phyloP scores from a whole-genome alignment of 208 protist genomes.

The Trypanosoma scelopori region DNA sequence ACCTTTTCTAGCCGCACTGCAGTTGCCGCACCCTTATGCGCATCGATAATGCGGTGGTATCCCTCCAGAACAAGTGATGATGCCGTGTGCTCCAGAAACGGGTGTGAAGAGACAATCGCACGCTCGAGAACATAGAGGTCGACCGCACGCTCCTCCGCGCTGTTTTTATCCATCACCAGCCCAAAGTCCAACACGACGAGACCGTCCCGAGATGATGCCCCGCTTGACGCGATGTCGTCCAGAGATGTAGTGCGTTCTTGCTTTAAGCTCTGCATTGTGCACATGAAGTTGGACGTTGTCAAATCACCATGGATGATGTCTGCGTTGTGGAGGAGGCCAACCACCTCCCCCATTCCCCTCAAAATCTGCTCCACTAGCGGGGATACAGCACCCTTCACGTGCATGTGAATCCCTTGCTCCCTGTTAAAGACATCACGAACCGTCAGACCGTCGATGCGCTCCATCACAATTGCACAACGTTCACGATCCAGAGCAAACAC shows the following conservation, averaged over 20 bases:
- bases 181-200: slow-evolving; percentile 98
- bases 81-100: slow-evolving; percentile 46
- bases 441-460: slow-evolving; percentile 66
- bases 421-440: slow-evolving; percentile 66
- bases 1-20: slow-evolving; percentile 72
- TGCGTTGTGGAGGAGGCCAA: slow-evolving; percentile 90
- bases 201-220: slow-evolving; percentile 17
- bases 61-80: slow-evolving; percentile 48
- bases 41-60: slow-evolving; percentile 48
- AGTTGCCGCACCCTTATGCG: slow-evolving; percentile 52
- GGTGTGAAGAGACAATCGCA: slow-evolving; percentile 95
- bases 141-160: slow-evolving; percentile 96
- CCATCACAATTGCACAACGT: slow-evolving; percentile 73
- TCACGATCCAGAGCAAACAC: slow-evolving; percentile 61
- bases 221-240: neutral
- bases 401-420: slow-evolving; percentile 21
- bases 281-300: slow-evolving; percentile 97
- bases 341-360: slow-evolving; percentile 78
- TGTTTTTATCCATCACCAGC: slow-evolving; percentile 86
- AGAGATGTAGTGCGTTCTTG: neutral
- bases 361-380: slow-evolving; percentile 39
- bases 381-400: slow-evolving; percentile 11
- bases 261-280: slow-evolving; percentile 17
- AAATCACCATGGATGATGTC: slow-evolving; percentile 97
- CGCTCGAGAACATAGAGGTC: slow-evolving; percentile 98